Percentiles rank a stretch among this genome's conserved stretches.
phyloP scores from a whole-genome alignment of 129 eudicot genomes.

The Tagetes patula region DNA sequence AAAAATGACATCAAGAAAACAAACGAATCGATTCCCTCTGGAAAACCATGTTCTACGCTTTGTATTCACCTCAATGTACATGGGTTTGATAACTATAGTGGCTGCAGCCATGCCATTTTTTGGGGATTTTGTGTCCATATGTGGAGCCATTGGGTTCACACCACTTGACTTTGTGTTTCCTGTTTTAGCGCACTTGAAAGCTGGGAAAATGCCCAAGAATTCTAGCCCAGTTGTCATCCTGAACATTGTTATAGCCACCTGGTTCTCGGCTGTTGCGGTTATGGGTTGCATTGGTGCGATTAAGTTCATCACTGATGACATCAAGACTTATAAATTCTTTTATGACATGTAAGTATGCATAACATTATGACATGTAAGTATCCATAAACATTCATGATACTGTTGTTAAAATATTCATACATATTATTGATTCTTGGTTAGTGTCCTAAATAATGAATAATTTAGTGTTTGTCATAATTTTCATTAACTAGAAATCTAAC shows the following conservation, averaged over 20 bases:
- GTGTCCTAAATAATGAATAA: conserved; percentile 2
- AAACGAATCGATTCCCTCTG: conserved; percentile 5
- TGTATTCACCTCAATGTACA: conserved; percentile 39
- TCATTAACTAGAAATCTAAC: conserved; percentile 29
- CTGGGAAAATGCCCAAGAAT: conserved; percentile 38
- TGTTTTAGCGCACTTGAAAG: conserved; percentile 51
- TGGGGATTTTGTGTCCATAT: conserved; percentile 56
- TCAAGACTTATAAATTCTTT: conserved; percentile 44
- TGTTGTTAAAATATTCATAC: background rate
- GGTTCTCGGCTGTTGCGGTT: conserved; percentile 56
- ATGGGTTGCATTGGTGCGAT: conserved; percentile 58
- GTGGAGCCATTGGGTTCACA: conserved; percentile 64
- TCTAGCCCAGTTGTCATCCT: conserved; percentile 27
- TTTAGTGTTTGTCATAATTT: background rate
- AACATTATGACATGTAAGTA: conserved; percentile 39
- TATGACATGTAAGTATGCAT: conserved; percentile 39
- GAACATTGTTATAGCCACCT: conserved; percentile 42
- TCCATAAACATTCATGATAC: background rate
- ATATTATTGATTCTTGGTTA: too few relatives aligned
- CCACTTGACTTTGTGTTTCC: conserved; percentile 68
- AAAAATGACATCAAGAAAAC: conserved; percentile 16
- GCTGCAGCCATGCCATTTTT: conserved; percentile 65
- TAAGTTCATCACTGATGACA: conserved; percentile 44
- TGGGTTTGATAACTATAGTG: conserved; percentile 39
- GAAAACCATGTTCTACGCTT: conserved; percentile 24